Conservation (phyloP, 2,329 filamentous ascomycete species). For the Monosporascus sp. region DNA sequence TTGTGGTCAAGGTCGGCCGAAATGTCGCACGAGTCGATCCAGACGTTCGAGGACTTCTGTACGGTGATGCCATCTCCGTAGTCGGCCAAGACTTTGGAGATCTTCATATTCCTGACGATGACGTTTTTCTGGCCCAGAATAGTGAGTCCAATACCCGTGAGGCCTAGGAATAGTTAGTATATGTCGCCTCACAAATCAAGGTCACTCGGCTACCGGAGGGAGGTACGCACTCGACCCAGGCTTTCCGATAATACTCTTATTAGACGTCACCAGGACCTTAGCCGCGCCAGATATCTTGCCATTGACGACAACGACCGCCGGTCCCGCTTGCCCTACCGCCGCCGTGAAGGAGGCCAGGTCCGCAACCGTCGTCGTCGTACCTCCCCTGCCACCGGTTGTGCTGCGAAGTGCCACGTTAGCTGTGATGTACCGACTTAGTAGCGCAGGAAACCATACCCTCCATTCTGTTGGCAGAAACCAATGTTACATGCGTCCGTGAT, state of each 20-base stretch:
- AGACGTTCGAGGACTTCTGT: conserved; percentile 40
- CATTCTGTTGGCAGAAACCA: conserved; percentile 30
- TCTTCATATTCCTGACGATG: conserved; percentile 45
- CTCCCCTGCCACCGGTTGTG: conserved; percentile 46
- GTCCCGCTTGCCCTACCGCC: conserved; percentile 38
- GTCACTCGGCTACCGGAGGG: neutral
- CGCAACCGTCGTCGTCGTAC: conserved; percentile 42
- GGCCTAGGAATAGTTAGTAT: conserved; percentile 10
- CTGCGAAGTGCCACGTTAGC: conserved; percentile 18
- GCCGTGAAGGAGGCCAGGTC: conserved; percentile 40
- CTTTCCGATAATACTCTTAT: conserved; percentile 41
- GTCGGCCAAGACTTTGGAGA: conserved; percentile 35
- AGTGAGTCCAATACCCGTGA: conserved; percentile 34
- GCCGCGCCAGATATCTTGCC: conserved; percentile 34
- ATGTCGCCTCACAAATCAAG: neutral
- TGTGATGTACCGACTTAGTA: neutral
- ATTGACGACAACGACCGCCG: conserved; percentile 36
- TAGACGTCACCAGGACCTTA: conserved; percentile 35
- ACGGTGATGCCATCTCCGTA: conserved; percentile 41
- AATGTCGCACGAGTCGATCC: conserved; percentile 55
- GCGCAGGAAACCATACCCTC: conserved; percentile 6
- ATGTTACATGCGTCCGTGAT: conserved; percentile 31
- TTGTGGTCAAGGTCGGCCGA: conserved; percentile 45
- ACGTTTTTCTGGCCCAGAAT: conserved; percentile 44
- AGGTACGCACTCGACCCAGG: conserved; percentile 19